phyloP scores from a whole-genome alignment of 2,329 filamentous ascomycete species.

The Talaromyces sp. region DNA sequence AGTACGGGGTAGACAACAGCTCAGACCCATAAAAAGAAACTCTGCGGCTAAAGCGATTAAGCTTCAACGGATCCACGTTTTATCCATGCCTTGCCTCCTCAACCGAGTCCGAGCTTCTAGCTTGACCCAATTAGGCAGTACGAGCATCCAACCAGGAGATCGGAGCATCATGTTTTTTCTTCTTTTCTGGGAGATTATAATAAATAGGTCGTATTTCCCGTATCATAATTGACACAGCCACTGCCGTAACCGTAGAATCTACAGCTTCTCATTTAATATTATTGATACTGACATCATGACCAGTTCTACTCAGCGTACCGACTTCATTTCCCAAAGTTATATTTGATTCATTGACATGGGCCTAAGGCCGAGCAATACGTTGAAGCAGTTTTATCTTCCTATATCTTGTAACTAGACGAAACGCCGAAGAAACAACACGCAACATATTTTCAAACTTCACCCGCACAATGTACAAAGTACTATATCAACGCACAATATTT shows the following conservation, averaged over 20 bases:
- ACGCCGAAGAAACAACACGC: background rate
- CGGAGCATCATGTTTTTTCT: background rate
- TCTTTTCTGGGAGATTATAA: background rate
- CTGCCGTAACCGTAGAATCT: background rate
- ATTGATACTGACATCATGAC: background rate
- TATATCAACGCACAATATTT: background rate
- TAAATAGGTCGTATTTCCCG: too few species aligned
- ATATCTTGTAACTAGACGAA: background rate
- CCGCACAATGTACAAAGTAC: background rate
- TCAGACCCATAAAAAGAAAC: background rate
- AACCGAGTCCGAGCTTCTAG: background rate
- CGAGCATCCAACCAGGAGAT: background rate
- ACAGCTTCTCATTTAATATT: background rate
- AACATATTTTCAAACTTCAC: background rate
- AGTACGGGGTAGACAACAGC: too few species aligned
- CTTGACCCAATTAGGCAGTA: background rate
- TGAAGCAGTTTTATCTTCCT: background rate
- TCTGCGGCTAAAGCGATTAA: background rate
- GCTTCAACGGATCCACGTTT: background rate
- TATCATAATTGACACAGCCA: background rate
- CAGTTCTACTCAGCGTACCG: background rate
- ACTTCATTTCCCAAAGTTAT: background rate
- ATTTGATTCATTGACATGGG: background rate
- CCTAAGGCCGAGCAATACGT: background rate
- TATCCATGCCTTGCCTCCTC: background rate